These are phyloP conservation scores for Kwoniella dendrophila DNA, from an alignment of 768 basidiomycete species.

Conservation along the genomic window DNA sequence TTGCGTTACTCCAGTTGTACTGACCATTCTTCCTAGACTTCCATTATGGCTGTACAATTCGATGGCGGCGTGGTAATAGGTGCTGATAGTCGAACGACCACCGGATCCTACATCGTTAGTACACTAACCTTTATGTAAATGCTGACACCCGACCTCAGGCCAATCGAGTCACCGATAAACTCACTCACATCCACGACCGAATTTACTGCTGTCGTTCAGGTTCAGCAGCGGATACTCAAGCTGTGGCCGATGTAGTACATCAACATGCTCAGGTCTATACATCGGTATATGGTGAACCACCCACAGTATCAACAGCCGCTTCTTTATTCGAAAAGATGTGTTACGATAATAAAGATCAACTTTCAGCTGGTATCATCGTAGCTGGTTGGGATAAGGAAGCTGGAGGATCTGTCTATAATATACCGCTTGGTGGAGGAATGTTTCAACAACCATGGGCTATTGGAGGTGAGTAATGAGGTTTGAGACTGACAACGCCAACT, in stretches of 20 bases:
- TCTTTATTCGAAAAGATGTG: constrained; percentile 81
- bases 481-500: not conserved
- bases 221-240: constrained; percentile 94
- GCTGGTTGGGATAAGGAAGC: constrained; percentile 93
- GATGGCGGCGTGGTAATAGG: constrained; percentile 92
- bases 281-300: constrained; percentile 66
- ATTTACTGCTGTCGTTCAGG: constrained; percentile 99
- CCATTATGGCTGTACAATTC: constrained; percentile 99
- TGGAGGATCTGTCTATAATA: constrained; percentile 93
- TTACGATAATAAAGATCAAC: constrained; percentile 87
- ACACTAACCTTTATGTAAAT: not conserved
- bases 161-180: constrained; percentile 97
- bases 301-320: constrained; percentile 80
- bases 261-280: constrained; percentile 75
- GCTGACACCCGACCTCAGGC: constrained; percentile 62
- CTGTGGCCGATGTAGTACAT: constrained; percentile 88
- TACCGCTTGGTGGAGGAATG: constrained; percentile 92
- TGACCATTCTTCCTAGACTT: constrained; percentile 67
- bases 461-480: constrained; percentile 67
- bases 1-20: not conserved
- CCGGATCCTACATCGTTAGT: constrained; percentile 90
- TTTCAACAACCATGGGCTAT: constrained; percentile 99
- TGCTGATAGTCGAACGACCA: constrained; percentile 95
- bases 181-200: constrained; percentile 93
- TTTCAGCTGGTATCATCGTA: constrained; percentile 94